Evolutionary conservation across 2,329 filamentous ascomycete species (phyloP).

Genomic region (Nannizzia gypsea): DNA sequence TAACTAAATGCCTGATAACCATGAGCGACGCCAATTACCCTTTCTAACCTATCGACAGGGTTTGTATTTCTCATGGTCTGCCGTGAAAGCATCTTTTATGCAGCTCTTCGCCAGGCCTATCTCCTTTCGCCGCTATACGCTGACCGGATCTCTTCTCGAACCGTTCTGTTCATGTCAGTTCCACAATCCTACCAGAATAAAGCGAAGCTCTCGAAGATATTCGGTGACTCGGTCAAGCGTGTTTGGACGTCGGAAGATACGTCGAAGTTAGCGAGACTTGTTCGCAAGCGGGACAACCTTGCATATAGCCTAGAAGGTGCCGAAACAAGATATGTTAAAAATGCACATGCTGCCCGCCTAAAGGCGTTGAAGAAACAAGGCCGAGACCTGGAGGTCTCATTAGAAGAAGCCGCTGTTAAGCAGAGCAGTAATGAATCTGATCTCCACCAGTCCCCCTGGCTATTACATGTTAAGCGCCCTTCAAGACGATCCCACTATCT

Average conservation of each 20-base stretch:
- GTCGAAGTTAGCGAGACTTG: conserved; percentile 62
- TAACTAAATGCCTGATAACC: not conserved
- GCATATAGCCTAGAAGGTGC: conserved; percentile 70
- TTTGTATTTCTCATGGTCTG: conserved; percentile 81
- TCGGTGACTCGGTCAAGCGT: conserved; percentile 66
- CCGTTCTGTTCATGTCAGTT: conserved; percentile 77
- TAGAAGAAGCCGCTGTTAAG: conserved; percentile 26
- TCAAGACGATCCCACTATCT: conserved; percentile 61
- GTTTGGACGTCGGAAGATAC: conserved; percentile 75
- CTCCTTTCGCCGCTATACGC: conserved; percentile 73
- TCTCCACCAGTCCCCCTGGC: conserved; percentile 22
- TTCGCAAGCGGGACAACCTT: conserved; percentile 65
- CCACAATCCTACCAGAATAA: conserved; percentile 67
- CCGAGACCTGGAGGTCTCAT: conserved; percentile 16
- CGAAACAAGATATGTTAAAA: conserved; percentile 74
- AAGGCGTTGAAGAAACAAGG: conserved; percentile 41
- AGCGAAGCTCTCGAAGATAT: conserved; percentile 60
- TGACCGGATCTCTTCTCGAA: conserved; percentile 74
- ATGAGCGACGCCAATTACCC: not conserved
- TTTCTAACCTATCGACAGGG: conserved; percentile 10
- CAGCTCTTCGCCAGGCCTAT: conserved; percentile 84
- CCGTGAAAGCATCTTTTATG: conserved; percentile 78
- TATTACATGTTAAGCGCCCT: conserved; percentile 50
- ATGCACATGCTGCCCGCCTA: conserved; percentile 57
- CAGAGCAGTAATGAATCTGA: conserved; percentile 12